These are phyloP conservation scores for Hanseniaspora sp. DNA, from an alignment of 1,139 yeast species.

Conservation along the genomic window DNA sequence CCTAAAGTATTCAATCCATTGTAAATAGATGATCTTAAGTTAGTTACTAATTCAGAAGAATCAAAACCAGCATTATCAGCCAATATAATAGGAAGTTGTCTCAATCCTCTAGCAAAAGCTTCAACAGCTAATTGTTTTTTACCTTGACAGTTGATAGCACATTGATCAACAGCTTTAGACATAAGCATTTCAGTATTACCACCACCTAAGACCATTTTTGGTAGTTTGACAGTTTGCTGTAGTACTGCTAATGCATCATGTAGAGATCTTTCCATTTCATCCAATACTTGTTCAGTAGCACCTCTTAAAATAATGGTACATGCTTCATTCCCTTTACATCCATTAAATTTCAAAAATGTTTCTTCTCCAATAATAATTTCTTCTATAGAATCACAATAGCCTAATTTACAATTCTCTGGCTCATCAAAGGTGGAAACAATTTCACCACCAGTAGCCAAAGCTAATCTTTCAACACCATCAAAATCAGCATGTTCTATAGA, in stretches of 20 bases:
- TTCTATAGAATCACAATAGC: constrained; percentile 81
- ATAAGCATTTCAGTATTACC: constrained; percentile 97
- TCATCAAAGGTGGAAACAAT: constrained; percentile 93
- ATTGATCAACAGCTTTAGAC: constrained; percentile 95
- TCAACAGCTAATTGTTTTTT: constrained; percentile 91
- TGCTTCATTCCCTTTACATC: constrained; percentile 92
- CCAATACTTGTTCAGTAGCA: constrained; percentile 90
- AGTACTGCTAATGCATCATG: constrained; percentile 94
- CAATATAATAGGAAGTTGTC: constrained; percentile 88
- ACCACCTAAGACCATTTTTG: constrained; percentile 94
- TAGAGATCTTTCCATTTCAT: constrained; percentile 92
- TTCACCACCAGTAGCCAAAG: constrained; percentile 95
- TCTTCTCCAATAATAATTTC: constrained; percentile 89
- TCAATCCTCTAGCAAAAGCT: constrained; percentile 83
- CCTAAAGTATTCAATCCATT: constrained; percentile 89
- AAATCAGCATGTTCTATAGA: constrained; percentile 97
- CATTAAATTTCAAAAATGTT: constrained; percentile 73
- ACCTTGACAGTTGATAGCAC: constrained; percentile 87
- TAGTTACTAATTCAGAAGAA: constrained; percentile 82
- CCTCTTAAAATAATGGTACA: constrained; percentile 95
- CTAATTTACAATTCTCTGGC: constrained; percentile 76
- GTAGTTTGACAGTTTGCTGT: constrained; percentile 87
- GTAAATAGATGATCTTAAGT: constrained; percentile 83
- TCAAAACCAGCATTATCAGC: constrained; percentile 98
- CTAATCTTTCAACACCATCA: constrained; percentile 93